These are phyloP conservation scores for Panicum hallii DNA, from an alignment of 202 grass and related monocot species.

Conservation along the genomic window DNA sequence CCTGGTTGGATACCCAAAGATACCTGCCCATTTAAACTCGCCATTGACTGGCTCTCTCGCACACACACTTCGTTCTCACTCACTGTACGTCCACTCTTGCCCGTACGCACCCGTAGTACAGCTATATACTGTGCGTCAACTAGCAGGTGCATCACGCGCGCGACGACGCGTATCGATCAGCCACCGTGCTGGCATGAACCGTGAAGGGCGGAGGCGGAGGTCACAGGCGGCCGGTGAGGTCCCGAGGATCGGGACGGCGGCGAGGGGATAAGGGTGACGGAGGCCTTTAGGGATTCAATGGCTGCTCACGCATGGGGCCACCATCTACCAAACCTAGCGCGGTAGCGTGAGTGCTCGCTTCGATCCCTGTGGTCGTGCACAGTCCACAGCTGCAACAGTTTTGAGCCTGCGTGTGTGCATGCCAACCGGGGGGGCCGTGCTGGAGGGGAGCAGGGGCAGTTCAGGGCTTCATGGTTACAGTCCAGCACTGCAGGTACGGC, in stretches of 20 bases:
- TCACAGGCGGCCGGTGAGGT: neutral
- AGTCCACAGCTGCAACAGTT: slow-evolving; percentile 1
- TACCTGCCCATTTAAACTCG: slow-evolving; percentile 25
- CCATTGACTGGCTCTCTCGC: neutral
- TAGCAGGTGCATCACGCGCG: neutral
- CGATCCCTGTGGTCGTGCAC: slow-evolving; percentile 33
- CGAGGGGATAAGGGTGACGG: slow-evolving; percentile 39
- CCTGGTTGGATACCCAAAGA: slow-evolving; percentile 28
- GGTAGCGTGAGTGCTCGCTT: neutral
- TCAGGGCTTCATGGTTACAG: neutral
- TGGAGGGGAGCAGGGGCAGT: neutral
- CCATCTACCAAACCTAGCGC: neutral
- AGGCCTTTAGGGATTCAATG: slow-evolving; percentile 48
- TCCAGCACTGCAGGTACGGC: neutral
- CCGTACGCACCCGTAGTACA: neutral
- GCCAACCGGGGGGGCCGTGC: neutral
- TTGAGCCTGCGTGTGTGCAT: slow-evolving; percentile 14
- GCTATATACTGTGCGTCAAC: slow-evolving; percentile 13
- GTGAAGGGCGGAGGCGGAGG: neutral
- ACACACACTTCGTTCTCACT: neutral
- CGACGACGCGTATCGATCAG: neutral
- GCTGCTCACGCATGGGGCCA: slow-evolving; percentile 9
- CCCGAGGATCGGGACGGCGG: neutral
- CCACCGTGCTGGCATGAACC: neutral
- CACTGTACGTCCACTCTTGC: neutral